These are phyloP conservation scores for Metarhizium brunneum DNA, from an alignment of 2,329 filamentous ascomycete genomes.

Conservation along the genomic window DNA sequence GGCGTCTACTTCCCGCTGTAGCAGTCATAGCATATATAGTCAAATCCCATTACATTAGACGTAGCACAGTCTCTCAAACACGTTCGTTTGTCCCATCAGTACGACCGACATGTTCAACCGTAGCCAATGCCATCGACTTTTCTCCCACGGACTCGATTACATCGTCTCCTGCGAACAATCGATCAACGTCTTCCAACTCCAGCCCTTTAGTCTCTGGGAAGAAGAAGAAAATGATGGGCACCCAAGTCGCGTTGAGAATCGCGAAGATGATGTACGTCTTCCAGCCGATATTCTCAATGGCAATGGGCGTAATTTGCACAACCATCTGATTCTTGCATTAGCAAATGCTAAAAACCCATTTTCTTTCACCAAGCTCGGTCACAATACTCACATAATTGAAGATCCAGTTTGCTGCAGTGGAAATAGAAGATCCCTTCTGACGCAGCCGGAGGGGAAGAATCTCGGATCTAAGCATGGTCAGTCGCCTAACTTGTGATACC, in stretches of 20 bases:
- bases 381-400: slow-evolving; percentile 20
- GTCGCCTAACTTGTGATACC: neutral
- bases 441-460: slow-evolving; percentile 21
- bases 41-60: neutral
- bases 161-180: slow-evolving; percentile 14
- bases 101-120: neutral
- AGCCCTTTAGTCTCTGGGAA: slow-evolving; percentile 22
- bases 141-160: slow-evolving; percentile 8
- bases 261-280: slow-evolving; percentile 20
- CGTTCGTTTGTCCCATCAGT: neutral
- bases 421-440: slow-evolving; percentile 21
- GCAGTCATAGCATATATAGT: neutral
- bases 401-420: slow-evolving; percentile 24
- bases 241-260: slow-evolving; percentile 16
- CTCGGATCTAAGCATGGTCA: slow-evolving; percentile 16
- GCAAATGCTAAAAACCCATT: neutral
- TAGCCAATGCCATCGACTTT: neutral
- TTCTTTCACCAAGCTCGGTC: neutral
- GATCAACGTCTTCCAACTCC: slow-evolving; percentile 33
- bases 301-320: slow-evolving; percentile 11
- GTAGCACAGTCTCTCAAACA: neutral
- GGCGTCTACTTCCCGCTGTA: too few species aligned
- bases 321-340: slow-evolving; percentile 1
- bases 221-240: slow-evolving; percentile 20
- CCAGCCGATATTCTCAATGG: slow-evolving; percentile 15